These are phyloP conservation scores for Anthracocystis setariae DNA, from an alignment of 1,284 basidiomycete genomes.

Conservation along the genomic window DNA sequence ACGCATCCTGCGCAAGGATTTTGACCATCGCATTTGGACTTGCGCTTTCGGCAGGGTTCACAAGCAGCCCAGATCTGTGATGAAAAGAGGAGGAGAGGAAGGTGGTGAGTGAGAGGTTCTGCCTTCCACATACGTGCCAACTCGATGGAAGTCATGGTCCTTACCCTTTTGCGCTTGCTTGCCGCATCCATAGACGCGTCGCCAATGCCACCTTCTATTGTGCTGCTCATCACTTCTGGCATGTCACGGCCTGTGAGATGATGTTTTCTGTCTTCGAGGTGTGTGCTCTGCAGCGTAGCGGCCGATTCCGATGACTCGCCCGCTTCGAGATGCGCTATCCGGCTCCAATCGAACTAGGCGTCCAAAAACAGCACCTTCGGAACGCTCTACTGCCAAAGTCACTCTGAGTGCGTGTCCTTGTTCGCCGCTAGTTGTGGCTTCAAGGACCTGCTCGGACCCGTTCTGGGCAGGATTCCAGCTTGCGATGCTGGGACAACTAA, in stretches of 20 bases:
- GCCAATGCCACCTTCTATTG: constrained; percentile 11
- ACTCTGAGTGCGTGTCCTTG: no score
- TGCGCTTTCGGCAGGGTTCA: constrained; percentile 55
- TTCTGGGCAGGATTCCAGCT: no score
- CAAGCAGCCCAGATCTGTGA: constrained; percentile 58
- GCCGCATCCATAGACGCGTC: constrained; percentile 20
- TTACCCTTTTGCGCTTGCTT: constrained; percentile 47
- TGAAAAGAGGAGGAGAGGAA: neutral
- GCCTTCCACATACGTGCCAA: neutral
- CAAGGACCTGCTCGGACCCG: no score
- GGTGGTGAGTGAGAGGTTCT: no score
- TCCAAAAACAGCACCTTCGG: neutral
- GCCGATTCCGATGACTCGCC: neutral
- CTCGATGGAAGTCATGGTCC: neutral
- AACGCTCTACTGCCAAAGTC: no score
- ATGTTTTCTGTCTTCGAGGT: neutral
- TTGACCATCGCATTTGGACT: constrained; percentile 55
- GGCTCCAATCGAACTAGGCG: neutral
- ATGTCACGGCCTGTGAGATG: constrained; percentile 1
- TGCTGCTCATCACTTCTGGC: constrained; percentile 32
- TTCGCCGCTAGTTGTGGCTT: no score
- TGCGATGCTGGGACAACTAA: no score
- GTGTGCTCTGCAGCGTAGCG: neutral
- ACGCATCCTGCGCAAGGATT: constrained; percentile 53
- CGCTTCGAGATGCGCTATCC: neutral